Conservation (phyloP, 2,329 filamentous ascomycete species). For the Leptographium galeiforme region DNA sequence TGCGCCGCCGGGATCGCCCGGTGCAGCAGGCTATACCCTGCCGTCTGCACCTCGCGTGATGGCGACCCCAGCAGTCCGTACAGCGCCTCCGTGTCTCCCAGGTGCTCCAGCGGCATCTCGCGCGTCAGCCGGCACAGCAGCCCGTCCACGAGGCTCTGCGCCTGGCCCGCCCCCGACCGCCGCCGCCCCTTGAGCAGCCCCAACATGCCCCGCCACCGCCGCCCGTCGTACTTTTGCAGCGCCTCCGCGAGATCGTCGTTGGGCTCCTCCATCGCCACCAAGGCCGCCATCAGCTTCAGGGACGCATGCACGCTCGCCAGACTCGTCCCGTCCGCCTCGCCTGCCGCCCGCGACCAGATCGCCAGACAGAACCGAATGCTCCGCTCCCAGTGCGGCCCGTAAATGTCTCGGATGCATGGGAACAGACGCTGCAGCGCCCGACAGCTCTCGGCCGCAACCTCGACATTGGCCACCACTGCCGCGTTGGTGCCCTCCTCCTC, state of each 20-base stretch:
- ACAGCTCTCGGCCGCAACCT: constrained; percentile 37
- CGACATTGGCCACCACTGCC: constrained; percentile 19
- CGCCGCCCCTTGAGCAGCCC: constrained; percentile 33
- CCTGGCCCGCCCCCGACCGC: constrained; percentile 32
- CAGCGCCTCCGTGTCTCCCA: constrained; percentile 53
- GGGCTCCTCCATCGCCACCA: constrained; percentile 54
- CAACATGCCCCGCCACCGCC: constrained; percentile 45
- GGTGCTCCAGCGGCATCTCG: constrained; percentile 45
- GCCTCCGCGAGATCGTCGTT: constrained; percentile 81
- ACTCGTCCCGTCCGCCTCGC: constrained; percentile 29
- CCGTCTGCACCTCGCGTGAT: constrained; percentile 62
- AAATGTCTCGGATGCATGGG: constrained; percentile 65
- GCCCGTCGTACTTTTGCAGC: constrained; percentile 45
- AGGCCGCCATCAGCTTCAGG: constrained; percentile 51
- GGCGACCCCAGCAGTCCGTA: constrained; percentile 66
- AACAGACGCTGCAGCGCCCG: constrained; percentile 48
- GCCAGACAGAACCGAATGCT: constrained; percentile 43
- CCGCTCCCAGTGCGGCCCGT: constrained; percentile 76
- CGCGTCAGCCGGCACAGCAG: constrained; percentile 57
- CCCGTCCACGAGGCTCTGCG: constrained; percentile 61
- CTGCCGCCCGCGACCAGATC: constrained; percentile 38
- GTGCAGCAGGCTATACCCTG: constrained; percentile 70
- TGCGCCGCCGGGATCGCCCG: constrained; percentile 65
- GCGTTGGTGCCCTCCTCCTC: neutral
- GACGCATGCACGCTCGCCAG: constrained; percentile 58